Evolutionary conservation across 73 alveolate species (phyloP), one percentile per base, ranked within the genome.

Genomic region (Effrenium voratum): DNA sequence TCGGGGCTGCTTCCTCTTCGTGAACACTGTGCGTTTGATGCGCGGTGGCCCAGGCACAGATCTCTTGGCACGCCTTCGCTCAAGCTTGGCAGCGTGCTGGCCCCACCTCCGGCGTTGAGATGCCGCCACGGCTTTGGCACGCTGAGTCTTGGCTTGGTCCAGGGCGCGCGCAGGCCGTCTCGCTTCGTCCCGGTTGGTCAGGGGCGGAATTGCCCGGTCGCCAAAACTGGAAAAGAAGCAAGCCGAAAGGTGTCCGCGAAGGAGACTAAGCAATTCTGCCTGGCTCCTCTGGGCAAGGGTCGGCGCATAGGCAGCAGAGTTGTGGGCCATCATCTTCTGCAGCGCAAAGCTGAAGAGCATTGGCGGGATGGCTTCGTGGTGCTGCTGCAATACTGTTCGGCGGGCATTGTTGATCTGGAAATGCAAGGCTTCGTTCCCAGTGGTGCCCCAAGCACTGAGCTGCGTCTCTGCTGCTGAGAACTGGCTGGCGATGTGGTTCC

Each of bases 391-490:
- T 32, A 85, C 82, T 2, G 59, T 43, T 10, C 82, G 13, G 68
- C 59, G 82, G 16, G 83, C 16, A 5, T 45, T 19, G 15, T 85
- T 85, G 46, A 85, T 43, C 82, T 85, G 82, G 19, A 22, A 22
- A 36, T 85, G 94, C 8, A 85, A 46, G 16, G 82, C 63, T 28
- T 85, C 94, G n/a, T 85, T 85, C 13, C 82, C 94, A 4, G 82
- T 10, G 16, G 94, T 85, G 10, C 94, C 94, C 32, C 36, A 19
- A 49, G 68, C 12, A 22, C 5, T 43, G 47, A 85, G 43, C 2
- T 19, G 22, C 36, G 34, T 5, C 28, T 59, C 50, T 32, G 2
- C 36, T 32, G 60, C 60, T 2, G 94, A 4, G 22, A 85, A n/a
- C 34, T 55, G 2, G 15, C 34, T 28, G n/a, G 30, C 30, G 1